A percentile compares a stretch with the other conserved stretches of the same genome.
Conservation (phyloP, 75 land plant genomes). For the Pinus albicaulis region DNA sequence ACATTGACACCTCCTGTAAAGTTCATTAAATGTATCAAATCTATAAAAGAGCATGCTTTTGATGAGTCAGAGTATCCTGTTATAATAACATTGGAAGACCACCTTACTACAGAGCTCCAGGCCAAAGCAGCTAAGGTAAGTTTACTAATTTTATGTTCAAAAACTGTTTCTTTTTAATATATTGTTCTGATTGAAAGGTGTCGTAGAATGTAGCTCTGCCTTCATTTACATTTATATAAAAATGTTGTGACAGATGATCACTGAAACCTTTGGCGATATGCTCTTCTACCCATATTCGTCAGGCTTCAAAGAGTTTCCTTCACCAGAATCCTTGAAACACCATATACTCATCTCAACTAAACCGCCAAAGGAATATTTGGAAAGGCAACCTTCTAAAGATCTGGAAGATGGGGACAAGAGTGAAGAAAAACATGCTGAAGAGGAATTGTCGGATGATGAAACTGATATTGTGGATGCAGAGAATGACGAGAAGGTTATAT, state of each 20-base stretch:
- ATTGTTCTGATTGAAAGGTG: not conserved
- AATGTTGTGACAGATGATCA: constrained; percentile 47
- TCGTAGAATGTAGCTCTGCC: not conserved
- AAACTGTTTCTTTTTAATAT: not conserved
- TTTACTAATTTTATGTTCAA: not conserved
- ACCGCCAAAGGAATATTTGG: constrained; percentile 78
- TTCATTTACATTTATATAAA: not conserved
- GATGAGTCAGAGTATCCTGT: constrained; percentile 67
- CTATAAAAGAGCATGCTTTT: constrained; percentile 77
- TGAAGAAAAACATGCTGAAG: constrained; percentile 16
- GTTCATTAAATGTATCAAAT: constrained; percentile 54
- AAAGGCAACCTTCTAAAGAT: constrained; percentile 5
- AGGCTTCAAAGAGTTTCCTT: constrained; percentile 51
- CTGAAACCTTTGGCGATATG: constrained; percentile 51
- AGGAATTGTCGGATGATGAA: constrained; percentile 37
- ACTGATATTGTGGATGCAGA: constrained; percentile 13
- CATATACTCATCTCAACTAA: constrained; percentile 78
- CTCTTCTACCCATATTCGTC: constrained; percentile 42
- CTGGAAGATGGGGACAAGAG: constrained; percentile 11
- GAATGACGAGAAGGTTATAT: constrained; percentile 7
- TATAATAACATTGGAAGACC: constrained; percentile 78
- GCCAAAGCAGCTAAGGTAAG: constrained; percentile 74
- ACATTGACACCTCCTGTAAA: constrained; percentile 72
- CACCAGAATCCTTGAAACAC: constrained; percentile 69
- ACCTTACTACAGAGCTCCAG: constrained; percentile 55